Base-by-base conservation (phyloP, 2,329 filamentous ascomycete genomes). In the Fusarium dlaminii region DNA sequence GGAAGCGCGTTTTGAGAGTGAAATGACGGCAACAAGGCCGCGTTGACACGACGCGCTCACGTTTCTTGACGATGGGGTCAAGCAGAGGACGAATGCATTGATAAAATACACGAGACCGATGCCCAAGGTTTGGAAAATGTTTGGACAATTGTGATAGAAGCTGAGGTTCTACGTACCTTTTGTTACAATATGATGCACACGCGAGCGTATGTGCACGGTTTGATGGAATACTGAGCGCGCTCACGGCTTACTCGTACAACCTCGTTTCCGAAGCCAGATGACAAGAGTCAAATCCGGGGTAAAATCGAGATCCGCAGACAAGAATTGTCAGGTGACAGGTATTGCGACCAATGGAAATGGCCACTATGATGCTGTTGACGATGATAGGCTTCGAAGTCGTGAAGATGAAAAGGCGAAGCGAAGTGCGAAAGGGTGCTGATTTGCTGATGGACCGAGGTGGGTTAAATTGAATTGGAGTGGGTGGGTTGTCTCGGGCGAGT, bases 311-410 rank as follows among this genome's bases (percentile, higher is more conserved):
- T 79, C 80, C 80, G 80, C 80, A 81, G 80, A 68, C 73, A 77
- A 68, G 70, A 72, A 60, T 72, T 75, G 87, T 89, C 88, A 89
- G 86, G 87, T 88, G 88, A 89, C 83, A 75, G 76, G 65, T 68
- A 66, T 68, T 67, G 79, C 73, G 81, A 77, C 87, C 87, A 89
- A 89, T 89, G 78, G 78, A 81, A 81, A 81, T 60, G 76, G 74
- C 80, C 81, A 86, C 75, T 78, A 70, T 69, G 80, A 82, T 76
- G 82, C 78, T 86, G 78, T 79, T 79, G 82, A 84, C 81, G 81
- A 80, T 88, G 86, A 89, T 88, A 89, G 87, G 87, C 84, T 79
- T 85, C 77, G 76, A 79, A 80, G 81, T 83, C 77, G 84, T 81
- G 81, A 81, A 78, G 81, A 81, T 77, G 79, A 82, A 76, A 75